These are phyloP conservation scores for Meyerozyma carpophila DNA, from an alignment of 1,139 yeast genomes.

Conservation along the genomic window DNA sequence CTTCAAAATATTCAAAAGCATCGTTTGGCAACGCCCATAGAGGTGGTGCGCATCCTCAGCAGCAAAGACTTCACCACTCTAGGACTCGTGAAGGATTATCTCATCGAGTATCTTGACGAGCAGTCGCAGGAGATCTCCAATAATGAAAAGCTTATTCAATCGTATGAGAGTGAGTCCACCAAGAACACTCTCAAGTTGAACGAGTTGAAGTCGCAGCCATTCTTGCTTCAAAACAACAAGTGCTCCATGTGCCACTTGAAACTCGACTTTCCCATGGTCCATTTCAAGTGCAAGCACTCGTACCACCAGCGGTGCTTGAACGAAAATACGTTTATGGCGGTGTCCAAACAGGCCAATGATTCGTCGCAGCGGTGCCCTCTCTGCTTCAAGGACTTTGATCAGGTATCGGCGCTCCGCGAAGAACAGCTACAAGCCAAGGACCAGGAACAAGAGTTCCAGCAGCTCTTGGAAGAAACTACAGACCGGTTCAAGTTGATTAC, in stretches of 20 bases:
- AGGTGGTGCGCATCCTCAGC: slow-evolving; percentile 66
- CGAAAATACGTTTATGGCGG: slow-evolving; percentile 30
- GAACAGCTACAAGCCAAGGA: slow-evolving; percentile 61
- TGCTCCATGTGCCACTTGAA: slow-evolving; percentile 70
- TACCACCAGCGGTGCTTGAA: slow-evolving; percentile 79
- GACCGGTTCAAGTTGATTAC: slow-evolving; percentile 72
- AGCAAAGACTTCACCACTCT: slow-evolving; percentile 59
- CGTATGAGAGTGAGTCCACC: slow-evolving; percentile 65
- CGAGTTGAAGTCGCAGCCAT: slow-evolving; percentile 49
- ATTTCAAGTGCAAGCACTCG: slow-evolving; percentile 83
- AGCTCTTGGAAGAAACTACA: slow-evolving; percentile 51
- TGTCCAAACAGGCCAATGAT: slow-evolving; percentile 6
- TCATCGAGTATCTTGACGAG: slow-evolving; percentile 55
- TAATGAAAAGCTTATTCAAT: slow-evolving; percentile 59
- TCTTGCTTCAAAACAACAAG: slow-evolving; percentile 59
- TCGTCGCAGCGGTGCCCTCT: slow-evolving; percentile 51
- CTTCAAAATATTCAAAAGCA: slow-evolving; percentile 49
- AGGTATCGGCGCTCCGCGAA: slow-evolving; percentile 51
- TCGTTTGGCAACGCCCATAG: slow-evolving; percentile 66
- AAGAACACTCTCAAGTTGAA: slow-evolving; percentile 49
- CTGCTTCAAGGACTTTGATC: slow-evolving; percentile 66
- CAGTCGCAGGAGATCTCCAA: slow-evolving; percentile 65
- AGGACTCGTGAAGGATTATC: slow-evolving; percentile 67
- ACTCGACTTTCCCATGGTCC: slow-evolving; percentile 75
- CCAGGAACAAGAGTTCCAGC: slow-evolving; percentile 57